Evolutionary conservation across 805 yeast genomes (phyloP), one percentile per base, ranked within the genome.

Genomic region (Candida verbasci): DNA sequence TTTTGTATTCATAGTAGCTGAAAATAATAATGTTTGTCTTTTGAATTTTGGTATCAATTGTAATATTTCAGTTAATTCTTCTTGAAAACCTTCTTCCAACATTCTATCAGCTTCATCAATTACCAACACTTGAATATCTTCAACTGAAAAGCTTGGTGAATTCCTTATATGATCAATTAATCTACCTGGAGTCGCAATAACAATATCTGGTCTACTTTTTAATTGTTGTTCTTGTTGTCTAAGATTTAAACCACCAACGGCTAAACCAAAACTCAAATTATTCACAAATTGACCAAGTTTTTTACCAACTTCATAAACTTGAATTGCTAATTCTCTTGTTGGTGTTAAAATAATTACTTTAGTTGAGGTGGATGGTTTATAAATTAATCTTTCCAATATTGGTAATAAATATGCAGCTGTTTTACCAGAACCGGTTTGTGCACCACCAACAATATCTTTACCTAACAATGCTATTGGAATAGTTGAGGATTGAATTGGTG

Each of bases 371-470:
- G 86, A 72, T 9, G 97, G 96, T 50, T 93, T 86, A 63, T 82
- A 91, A 21, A 93, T 64, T 24, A 93, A 69, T 63, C 99, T 80
- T 64, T 93, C 98, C 42, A 93, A 78, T 30, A 89, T 86, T 10
- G 98, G 98, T 38, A 93, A 84, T 82, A 93, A 81, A 57, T 87
- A 93, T 1, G 99, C 99, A 2, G 97, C 98, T 17, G 99, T 93
- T 60, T 93, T 93, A 75, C 99, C 99, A 15, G 97, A 91, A 68
- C 99, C 99, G 4, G 99, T 93, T 17, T 86, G 96, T 24, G 99
- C 99, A 70, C 97, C 97, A 12, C 97, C 99, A 51, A 93, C 96
- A 35, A 93, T 79, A 62, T 93, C 99, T 55, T 86, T 91, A 51
- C 99, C 99, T 44, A 86, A 58, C 27, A 93, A 69, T 1, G 96